Base-by-base conservation (phyloP, 192 early-diverging fungal genomes). In the Ramicandelaber brevisporus region DNA sequence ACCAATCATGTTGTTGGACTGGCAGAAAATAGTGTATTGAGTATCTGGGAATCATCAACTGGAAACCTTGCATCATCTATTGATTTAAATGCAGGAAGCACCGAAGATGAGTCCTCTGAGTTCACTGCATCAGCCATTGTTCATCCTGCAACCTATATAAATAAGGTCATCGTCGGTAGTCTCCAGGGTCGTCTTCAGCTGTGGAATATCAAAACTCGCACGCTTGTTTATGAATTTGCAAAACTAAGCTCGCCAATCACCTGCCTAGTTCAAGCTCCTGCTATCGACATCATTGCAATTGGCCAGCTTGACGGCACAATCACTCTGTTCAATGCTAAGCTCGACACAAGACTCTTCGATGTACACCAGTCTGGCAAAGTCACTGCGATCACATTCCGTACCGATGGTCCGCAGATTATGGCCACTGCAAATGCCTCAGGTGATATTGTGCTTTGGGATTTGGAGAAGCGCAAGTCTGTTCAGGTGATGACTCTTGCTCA, bases 101-200 rank as follows among this genome's bases (percentile, higher is more conserved):
- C n/a, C n/a, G n/a, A n/a, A n/a, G n/a, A n/a, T 53, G 72, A 63
- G 14, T 33, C 26, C 39, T 43, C 57, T 12, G 36, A 56, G 1
- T 88, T 89, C 45, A 59, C 60, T 15, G 54, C 71, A 5, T 73
- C 86, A 4, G 35, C 59, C 0, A 38, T 90, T 6, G 52, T 96
- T 23, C 93, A 99, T 36, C 93, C 93, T 14, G 77, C 68, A 57
- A 93, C 93, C 2, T 99, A 96, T 58, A 46, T 99, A 18, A 96
- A 99, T 63, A 99, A 99, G 49, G 57, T 99, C 5, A 54, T 96
- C 3, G 44, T 96, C 9, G 81, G 63, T 14, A 81, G 77, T 40
- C 62, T 57, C 8, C 66, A 95, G 43, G 89, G 86, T 18, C 46
- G 55, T 1, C 59, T 99, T 68, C 78, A 87, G 53, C 58, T 99